Base-by-base conservation (phyloP, 257 asterid genomes). In the Solanum pinnatisectum region DNA sequence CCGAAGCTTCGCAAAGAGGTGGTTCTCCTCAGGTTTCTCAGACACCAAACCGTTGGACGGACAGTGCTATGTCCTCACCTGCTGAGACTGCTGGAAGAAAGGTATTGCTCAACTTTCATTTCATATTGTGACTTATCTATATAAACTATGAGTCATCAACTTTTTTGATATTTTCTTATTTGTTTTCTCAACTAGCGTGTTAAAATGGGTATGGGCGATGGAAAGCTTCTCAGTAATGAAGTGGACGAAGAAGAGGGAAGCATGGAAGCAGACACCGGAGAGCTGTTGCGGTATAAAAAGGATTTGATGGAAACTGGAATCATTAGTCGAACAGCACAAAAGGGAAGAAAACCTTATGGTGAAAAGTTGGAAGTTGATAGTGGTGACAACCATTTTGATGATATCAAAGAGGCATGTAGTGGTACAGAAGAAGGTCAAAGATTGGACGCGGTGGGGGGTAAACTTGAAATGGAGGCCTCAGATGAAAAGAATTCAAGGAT, bases 1-100 rank as follows among this genome's bases (percentile, higher is more conserved):
- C 98, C 42, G 98, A 95, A 94, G 98, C 98, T 71, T 95, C 98
- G 83, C 96, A 95, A 60, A 93, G 95, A 93, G 98, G 96, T 87
- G 95, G 98, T 85, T 95, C 99, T 89, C 98, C 99, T 60, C 98
- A 94, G 94, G 93, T 93, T 88, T 95, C 98, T 85, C 95, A 91
- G 87, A 92, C 98, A n/a, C 98, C 96, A 39, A 93, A 91, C 87
- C 91, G 88, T 91, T 92, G 96, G 94, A 91, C 94, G 79, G 96
- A 94, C 88, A 93, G 95, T 93, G 95, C 93, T 85, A 88, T 89
- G 90, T 89, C 99, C 79, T 93, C 98, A 63, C 97, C 98, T 89
- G 88, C 89, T 78, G 92, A 95, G 90, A 95, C 92, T 88, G 89
- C 93, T 88, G 94, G 92, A 92, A 92, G 90, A 81, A 93, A 92